Conservation (phyloP, 805 yeast genomes). For the Starmerella floris region DNA sequence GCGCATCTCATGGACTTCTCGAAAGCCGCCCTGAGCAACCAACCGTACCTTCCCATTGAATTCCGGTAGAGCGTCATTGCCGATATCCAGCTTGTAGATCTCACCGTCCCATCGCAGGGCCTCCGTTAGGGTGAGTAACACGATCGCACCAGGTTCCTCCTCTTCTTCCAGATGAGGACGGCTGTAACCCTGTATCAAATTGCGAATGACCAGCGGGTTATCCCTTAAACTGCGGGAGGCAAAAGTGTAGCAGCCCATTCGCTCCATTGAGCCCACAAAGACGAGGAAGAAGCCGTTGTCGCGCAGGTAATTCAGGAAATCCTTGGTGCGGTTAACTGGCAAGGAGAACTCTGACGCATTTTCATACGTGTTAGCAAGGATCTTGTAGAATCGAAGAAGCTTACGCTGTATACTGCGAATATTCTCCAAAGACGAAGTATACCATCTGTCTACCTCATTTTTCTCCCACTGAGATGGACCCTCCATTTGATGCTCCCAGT, state of each 20-base stretch:
- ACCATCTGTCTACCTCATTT: slow-evolving; percentile 41
- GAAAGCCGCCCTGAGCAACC: slow-evolving; percentile 56
- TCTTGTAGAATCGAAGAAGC: slow-evolving; percentile 60
- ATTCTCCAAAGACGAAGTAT: slow-evolving; percentile 29
- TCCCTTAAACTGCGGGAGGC: slow-evolving; percentile 48
- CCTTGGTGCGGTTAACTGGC: slow-evolving; percentile 28
- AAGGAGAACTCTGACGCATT: slow-evolving; percentile 42
- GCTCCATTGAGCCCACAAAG: slow-evolving; percentile 57
- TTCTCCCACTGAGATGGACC: slow-evolving; percentile 39
- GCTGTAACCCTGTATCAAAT: slow-evolving; percentile 25
- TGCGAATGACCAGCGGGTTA: slow-evolving; percentile 28
- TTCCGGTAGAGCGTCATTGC: slow-evolving; percentile 27
- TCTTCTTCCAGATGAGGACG: slow-evolving; percentile 20
- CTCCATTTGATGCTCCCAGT: slow-evolving; percentile 56
- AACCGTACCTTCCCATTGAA: slow-evolving; percentile 55
- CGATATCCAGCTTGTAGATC: slow-evolving; percentile 41
- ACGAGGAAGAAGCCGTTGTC: slow-evolving; percentile 63
- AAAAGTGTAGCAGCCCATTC: slow-evolving; percentile 40
- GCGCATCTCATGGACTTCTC: slow-evolving; percentile 36
- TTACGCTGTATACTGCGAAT: slow-evolving; percentile 53
- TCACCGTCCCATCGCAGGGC: slow-evolving; percentile 88
- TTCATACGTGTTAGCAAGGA: slow-evolving; percentile 54
- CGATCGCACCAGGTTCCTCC: slow-evolving; percentile 40
- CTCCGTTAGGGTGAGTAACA: slow-evolving; percentile 64
- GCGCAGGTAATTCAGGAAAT: slow-evolving; percentile 44